Evolutionary conservation across 208 protist species (phyloP).

Genomic region (Trypanosoma cruzi): DNA sequence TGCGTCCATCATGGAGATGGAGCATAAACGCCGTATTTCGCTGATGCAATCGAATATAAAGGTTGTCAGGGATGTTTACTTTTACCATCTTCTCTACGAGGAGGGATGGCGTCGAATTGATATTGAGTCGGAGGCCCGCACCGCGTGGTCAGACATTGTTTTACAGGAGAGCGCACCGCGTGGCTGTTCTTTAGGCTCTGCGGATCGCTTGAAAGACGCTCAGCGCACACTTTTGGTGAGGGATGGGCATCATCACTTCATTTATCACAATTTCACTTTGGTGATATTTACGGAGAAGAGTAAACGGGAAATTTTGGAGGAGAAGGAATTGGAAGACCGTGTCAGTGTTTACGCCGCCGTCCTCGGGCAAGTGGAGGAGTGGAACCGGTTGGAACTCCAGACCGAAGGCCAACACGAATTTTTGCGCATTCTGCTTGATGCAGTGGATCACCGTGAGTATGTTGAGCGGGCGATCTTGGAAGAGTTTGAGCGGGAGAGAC

Average conservation of each 20-base stretch:
- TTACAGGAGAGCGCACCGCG: conserved; percentile 6
- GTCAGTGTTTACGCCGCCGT: conserved; percentile 7
- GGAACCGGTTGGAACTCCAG: conserved; percentile 24
- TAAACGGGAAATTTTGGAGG: not conserved
- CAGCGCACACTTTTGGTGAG: conserved; percentile 1
- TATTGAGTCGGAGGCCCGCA: conserved; percentile 28
- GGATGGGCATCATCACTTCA: conserved; percentile 3
- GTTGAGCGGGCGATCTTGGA: conserved; percentile 17
- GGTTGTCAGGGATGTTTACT: not conserved
- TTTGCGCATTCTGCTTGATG: not conserved
- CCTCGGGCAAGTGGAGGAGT: conserved; percentile 26
- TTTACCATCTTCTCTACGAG: conserved; percentile 3
- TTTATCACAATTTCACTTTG: not conserved
- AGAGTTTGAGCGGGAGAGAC: conserved; percentile 20
- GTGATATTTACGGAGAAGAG: conserved; percentile 7
- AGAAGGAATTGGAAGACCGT: conserved; percentile 8
- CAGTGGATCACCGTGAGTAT: conserved; percentile 13
- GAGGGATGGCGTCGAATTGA: conserved; percentile 20
- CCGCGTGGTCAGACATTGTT: conserved; percentile 23
- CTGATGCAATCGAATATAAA: conserved; percentile 11
- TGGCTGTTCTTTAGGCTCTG: not conserved
- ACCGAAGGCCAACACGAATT: conserved; percentile 7
- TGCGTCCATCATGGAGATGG: conserved; percentile 19
- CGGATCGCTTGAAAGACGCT: not conserved
- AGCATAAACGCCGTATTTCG: conserved; percentile 1